These are phyloP conservation scores for Eucalyptus curtisii DNA, from an alignment of 345 rosid genomes.

Conservation along the genomic window DNA sequence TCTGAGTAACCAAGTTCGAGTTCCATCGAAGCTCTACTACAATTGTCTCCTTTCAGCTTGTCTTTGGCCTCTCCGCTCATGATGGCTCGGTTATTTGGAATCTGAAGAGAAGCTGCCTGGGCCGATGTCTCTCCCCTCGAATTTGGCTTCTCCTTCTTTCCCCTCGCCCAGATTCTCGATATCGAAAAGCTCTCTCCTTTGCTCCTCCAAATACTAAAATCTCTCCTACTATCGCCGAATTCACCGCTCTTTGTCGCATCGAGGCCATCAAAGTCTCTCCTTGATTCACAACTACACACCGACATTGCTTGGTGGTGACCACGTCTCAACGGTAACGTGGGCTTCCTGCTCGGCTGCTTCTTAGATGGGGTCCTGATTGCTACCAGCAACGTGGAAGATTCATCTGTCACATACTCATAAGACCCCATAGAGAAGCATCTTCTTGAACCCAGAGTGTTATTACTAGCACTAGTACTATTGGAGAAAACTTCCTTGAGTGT, in stretches of 20 bases:
- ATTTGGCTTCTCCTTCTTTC: conserved; percentile 42
- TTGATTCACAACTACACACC: conserved; percentile 50
- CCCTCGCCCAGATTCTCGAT: conserved; percentile 80
- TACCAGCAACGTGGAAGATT: conserved; percentile 53
- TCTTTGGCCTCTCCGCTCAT: neutral
- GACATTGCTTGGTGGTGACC: conserved; percentile 63
- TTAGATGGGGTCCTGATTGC: conserved; percentile 46
- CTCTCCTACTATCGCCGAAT: too few species aligned
- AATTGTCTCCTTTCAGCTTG: neutral
- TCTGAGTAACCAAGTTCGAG: conserved; percentile 12
- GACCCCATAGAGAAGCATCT: conserved; percentile 96
- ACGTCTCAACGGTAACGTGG: neutral
- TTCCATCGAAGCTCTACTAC: neutral
- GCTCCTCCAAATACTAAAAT: too few species aligned
- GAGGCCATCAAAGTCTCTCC: conserved; percentile 35
- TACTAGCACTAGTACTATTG: too few species aligned
- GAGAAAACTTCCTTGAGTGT: too few species aligned
- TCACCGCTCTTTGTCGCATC: neutral
- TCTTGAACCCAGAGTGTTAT: neutral
- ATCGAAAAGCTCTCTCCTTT: conserved; percentile 60
- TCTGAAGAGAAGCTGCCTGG: conserved; percentile 51
- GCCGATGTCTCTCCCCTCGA: conserved; percentile 31
- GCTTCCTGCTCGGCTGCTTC: conserved; percentile 16
- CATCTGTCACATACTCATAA: conserved; percentile 87
- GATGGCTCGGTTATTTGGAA: conserved; percentile 10